Percentiles rank a stretch among this genome's conserved stretches.
Conservation (phyloP, 2,329 filamentous ascomycete genomes). For the Verticillium longisporum region DNA sequence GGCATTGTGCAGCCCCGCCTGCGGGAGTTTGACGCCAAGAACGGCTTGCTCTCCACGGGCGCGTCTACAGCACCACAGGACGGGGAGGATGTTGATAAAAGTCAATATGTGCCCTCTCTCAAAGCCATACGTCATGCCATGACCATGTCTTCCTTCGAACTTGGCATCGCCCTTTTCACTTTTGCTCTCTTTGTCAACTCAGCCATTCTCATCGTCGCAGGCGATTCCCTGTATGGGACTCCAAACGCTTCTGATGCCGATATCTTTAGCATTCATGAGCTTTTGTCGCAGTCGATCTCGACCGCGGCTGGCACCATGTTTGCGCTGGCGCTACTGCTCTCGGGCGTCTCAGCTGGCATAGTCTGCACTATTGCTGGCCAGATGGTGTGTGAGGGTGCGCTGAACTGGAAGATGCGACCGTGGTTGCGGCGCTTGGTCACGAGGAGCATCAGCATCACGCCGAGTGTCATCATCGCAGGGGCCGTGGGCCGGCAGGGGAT, state of each 20-base stretch:
- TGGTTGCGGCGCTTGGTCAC: constrained; percentile 77
- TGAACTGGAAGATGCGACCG: constrained; percentile 66
- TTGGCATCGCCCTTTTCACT: constrained; percentile 67
- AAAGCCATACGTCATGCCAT: constrained; percentile 67
- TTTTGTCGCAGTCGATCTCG: constrained; percentile 63
- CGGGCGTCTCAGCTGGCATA: constrained; percentile 74
- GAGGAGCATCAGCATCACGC: constrained; percentile 72
- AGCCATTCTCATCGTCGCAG: constrained; percentile 75
- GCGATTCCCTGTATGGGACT: constrained; percentile 63
- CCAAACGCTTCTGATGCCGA: constrained; percentile 59
- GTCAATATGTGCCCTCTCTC: constrained; percentile 63
- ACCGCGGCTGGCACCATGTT: constrained; percentile 78
- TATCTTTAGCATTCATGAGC: constrained; percentile 73
- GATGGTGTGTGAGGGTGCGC: constrained; percentile 79
- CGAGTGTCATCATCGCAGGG: constrained; percentile 75
- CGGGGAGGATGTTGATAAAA: constrained; percentile 31
- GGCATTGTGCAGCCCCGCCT: constrained; percentile 64
- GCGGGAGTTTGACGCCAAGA: constrained; percentile 52
- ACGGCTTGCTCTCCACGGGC: constrained; percentile 40
- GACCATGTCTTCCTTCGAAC: constrained; percentile 65
- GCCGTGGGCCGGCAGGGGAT: constrained; percentile 68
- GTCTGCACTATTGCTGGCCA: constrained; percentile 87
- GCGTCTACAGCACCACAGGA: constrained; percentile 24
- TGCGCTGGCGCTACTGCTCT: constrained; percentile 71
- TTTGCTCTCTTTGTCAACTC: constrained; percentile 83